Conservation (phyloP, 225 moss, liverwort and hornwort genomes). For the Pseudoscleropodium purum region DNA sequence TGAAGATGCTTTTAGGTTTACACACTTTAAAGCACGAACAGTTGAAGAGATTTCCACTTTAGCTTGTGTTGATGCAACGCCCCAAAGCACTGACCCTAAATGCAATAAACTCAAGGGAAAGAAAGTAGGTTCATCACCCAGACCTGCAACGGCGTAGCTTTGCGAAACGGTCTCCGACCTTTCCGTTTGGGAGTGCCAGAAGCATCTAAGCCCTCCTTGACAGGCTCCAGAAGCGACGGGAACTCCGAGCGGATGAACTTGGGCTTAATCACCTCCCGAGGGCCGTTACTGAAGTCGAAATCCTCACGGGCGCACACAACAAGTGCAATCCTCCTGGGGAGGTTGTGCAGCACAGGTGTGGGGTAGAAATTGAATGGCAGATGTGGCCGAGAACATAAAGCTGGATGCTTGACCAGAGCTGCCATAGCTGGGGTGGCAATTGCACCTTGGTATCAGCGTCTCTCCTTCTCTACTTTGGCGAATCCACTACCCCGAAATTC, state of each 20-base stretch:
- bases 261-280: conserved; percentile 47
- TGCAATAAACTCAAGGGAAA: no score
- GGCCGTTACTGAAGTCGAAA: conserved; percentile 47
- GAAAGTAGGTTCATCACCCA: background rate
- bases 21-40: background rate
- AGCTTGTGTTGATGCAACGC: background rate
- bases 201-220: conserved; percentile 14
- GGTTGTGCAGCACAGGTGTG: background rate
- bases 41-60: background rate
- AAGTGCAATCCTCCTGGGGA: background rate
- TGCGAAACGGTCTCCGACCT: conserved; percentile 50
- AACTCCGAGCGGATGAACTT: conserved; percentile 61
- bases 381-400: background rate
- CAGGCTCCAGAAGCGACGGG: conserved; percentile 36
- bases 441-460: background rate
- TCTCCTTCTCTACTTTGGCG: background rate
- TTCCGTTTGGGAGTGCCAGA: conserved; percentile 18
- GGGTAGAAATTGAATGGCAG: background rate
- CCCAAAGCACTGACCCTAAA: background rate
- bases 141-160: conserved; percentile 60
- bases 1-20: background rate
- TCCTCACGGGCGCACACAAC: conserved; percentile 42
- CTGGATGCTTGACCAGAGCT: conserved; percentile 7
- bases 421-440: background rate
- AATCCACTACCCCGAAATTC: background rate